Evolutionary conservation across 768 basidiomycete genomes (phyloP).

Genomic region (Collybiopsis luxurians): DNA sequence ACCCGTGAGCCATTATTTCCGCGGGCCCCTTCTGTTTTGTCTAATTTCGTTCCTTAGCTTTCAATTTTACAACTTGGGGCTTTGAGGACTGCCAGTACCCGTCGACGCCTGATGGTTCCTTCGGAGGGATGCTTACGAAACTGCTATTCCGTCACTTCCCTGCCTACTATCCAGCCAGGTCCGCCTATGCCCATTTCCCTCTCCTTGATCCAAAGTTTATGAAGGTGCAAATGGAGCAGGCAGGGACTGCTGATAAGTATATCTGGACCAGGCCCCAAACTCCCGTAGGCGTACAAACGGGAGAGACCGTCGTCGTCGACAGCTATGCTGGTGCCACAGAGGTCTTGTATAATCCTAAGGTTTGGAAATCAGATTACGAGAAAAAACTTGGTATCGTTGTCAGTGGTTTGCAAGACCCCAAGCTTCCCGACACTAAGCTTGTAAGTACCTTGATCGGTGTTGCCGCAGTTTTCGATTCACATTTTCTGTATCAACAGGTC

Average conservation of each 20-base stretch:
- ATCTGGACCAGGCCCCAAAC: slow-evolving; percentile 52
- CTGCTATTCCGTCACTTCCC: slow-evolving; percentile 74
- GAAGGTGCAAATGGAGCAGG: slow-evolving; percentile 21
- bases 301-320: slow-evolving; percentile 18
- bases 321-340: slow-evolving; percentile 30
- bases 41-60: slow-evolving; percentile 23
- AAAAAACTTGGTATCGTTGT: background rate
- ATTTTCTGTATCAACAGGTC: background rate
- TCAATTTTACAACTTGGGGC: slow-evolving; percentile 49
- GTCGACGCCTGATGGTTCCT: slow-evolving; percentile 56
- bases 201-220: slow-evolving; percentile 62
- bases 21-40: background rate
- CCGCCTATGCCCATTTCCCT: slow-evolving; percentile 78
- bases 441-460: background rate
- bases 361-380: slow-evolving; percentile 31
- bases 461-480: no score
- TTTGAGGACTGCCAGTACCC: slow-evolving; percentile 40
- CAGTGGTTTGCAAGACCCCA: background rate
- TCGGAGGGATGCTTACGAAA: slow-evolving; percentile 72
- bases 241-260: slow-evolving; percentile 42
- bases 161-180: slow-evolving; percentile 59
- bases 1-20: slow-evolving; percentile 33
- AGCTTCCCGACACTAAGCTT: background rate
- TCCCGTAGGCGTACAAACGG: background rate
- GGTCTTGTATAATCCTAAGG: slow-evolving; percentile 22